Evolutionary conservation across 1,284 basidiomycete genomes (phyloP).

Genomic region (Butyriboletus appendiculatus): DNA sequence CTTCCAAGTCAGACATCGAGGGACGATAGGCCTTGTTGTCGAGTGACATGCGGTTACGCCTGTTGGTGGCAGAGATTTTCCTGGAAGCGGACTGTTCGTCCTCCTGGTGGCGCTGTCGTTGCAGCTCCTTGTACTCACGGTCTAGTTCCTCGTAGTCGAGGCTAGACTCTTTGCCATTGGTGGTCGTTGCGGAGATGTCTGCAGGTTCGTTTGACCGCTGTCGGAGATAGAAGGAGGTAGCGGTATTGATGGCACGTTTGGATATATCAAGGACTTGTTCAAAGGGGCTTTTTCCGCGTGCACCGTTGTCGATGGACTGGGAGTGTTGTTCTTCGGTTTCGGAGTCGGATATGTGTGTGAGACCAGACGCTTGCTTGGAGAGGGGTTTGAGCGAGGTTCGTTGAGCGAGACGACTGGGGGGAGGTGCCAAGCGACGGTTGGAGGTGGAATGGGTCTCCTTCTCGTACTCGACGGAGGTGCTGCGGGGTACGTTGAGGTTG

Average conservation of each 20-base stretch:
- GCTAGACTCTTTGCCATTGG: conserved; percentile 53
- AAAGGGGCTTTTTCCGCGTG: conserved; percentile 64
- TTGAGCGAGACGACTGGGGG: conserved; percentile 46
- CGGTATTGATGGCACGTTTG: conserved; percentile 48
- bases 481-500: conserved; percentile 54
- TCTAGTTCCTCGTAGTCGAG: conserved; percentile 82
- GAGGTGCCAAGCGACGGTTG: conserved; percentile 56
- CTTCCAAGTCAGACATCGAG: conserved; percentile 57
- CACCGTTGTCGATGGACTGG: conserved; percentile 20
- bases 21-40: conserved; percentile 83
- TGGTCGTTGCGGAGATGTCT: conserved; percentile 30
- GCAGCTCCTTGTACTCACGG: conserved; percentile 45
- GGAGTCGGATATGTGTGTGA: conserved; percentile 59
- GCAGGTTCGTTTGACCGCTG: conserved; percentile 57
- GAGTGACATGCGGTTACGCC: conserved; percentile 61
- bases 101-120: conserved; percentile 36
- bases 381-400: conserved; percentile 44
- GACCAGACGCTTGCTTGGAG: conserved; percentile 50
- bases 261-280: conserved; percentile 56
- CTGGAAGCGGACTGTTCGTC: conserved; percentile 37
- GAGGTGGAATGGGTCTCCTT: conserved; percentile 56
- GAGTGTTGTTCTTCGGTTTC: conserved; percentile 54
- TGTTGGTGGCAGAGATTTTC: conserved; percentile 37
- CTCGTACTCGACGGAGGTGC: conserved; percentile 79
- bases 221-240: conserved; percentile 57